Evolutionary conservation across 2,329 filamentous ascomycete genomes (phyloP).

Genomic region (Parastagonospora nodorum): DNA sequence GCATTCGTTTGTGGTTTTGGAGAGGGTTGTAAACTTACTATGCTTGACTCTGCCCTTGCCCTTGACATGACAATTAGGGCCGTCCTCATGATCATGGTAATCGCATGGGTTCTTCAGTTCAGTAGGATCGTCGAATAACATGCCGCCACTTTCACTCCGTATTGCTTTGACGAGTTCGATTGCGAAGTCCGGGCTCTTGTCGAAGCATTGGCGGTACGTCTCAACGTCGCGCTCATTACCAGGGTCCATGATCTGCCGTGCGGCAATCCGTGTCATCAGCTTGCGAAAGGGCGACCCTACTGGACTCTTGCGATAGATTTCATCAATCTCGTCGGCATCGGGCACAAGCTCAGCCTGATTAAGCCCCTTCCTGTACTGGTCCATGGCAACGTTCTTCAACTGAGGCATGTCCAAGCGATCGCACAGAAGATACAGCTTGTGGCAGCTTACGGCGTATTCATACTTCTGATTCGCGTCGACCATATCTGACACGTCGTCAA

Average conservation of each 20-base stretch:
- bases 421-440: slow-evolving; percentile 60
- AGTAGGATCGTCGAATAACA: slow-evolving; percentile 60
- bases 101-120: slow-evolving; percentile 49
- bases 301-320: slow-evolving; percentile 56
- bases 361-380: slow-evolving; percentile 58
- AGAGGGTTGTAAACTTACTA: slow-evolving; percentile 40
- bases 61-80: slow-evolving; percentile 46
- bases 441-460: slow-evolving; percentile 59
- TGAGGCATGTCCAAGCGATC: slow-evolving; percentile 56
- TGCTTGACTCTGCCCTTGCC: slow-evolving; percentile 41
- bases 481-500: slow-evolving; percentile 56
- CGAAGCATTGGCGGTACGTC: slow-evolving; percentile 57
- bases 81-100: slow-evolving; percentile 58
- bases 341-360: slow-evolving; percentile 58
- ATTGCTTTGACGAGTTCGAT: slow-evolving; percentile 60
- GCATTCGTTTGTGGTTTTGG: slow-evolving; percentile 11
- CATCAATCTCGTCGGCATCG: slow-evolving; percentile 60
- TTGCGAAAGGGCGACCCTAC: slow-evolving; percentile 54
- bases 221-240: slow-evolving; percentile 55
- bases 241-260: slow-evolving; percentile 62
- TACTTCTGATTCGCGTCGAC: slow-evolving; percentile 55
- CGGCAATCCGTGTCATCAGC: slow-evolving; percentile 60
- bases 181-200: slow-evolving; percentile 57
- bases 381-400: slow-evolving; percentile 60
- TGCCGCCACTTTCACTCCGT: slow-evolving; percentile 54